Base-by-base conservation (phyloP, 371 early-diverging fungal species). In the Mortierella sp. region DNA sequence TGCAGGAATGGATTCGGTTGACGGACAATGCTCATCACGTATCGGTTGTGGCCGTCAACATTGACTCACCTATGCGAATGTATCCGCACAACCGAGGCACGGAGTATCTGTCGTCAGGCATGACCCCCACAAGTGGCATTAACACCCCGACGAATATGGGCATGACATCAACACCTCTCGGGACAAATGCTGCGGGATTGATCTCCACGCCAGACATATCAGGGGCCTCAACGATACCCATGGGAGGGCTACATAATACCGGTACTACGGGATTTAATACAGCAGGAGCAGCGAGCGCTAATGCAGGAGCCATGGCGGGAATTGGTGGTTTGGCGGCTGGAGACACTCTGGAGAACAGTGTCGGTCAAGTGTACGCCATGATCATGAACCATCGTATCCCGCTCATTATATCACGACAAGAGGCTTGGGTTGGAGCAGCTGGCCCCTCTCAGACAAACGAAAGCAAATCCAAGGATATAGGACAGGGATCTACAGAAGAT, bases 301-400 rank as follows among this genome's bases (percentile, higher is more conserved):
- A 30, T 19, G 21, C 19, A 18, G 47, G 43, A 31, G 26, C 68
- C 13, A 58, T 65, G 65, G 70, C 58, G 0, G 76, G 66, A 7
- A 61, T 69, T 38, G 70, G 70, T 13, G 70, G 76, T 12, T n/a
- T 69, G 9, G 34, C 59, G 23, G 57, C 64, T 0, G 27, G 46
- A 18, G 67, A 80, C 14, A 65, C 69, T 0, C 38, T 68, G 54
- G 82, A 80, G 39, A 67, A 66, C 48, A 72, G 80, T 42, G 57
- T 64, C 16, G 80, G 82, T 23, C 80, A 81, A 28, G 83, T 85
- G 13, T 81, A 82, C 52, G 81, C 83, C 0, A 58, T 88, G 47
- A 53, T 88, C 14, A 54, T 88, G 27, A 86, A 86, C 50, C 88
- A 88, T 55, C 86, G 88, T 2, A 82, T 85, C 2, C 86, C 88